Evolutionary conservation across 345 rosid genomes (phyloP).

Genomic region (Brassica napus): DNA sequence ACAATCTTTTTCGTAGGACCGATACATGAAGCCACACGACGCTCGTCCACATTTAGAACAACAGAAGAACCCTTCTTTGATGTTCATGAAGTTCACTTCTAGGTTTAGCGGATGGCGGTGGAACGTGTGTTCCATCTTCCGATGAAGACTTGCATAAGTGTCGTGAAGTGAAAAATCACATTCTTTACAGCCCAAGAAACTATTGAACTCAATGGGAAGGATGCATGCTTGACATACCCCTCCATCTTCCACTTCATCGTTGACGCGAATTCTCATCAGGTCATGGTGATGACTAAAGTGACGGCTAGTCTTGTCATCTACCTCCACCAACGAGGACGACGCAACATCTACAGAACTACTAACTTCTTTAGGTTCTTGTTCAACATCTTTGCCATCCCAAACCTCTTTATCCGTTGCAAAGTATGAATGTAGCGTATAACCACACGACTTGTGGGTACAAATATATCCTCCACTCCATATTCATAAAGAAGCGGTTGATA

Average conservation of each 20-base stretch:
- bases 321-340: neutral
- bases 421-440: neutral
- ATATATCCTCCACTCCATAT: conserved; percentile 1
- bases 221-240: conserved; percentile 11
- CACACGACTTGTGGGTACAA: neutral
- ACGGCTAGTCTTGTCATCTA: neutral
- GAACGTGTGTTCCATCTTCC: neutral
- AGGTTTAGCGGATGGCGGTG: neutral
- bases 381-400: conserved; percentile 23
- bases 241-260: neutral
- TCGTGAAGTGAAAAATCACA: conserved; percentile 14
- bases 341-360: too few relatives aligned
- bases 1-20: neutral
- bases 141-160: conserved; percentile 6
- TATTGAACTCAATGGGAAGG: conserved; percentile 8
- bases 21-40: conserved; percentile 21
- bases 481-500: neutral
- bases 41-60: neutral
- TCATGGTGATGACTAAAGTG: neutral
- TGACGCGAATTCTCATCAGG: too few relatives aligned
- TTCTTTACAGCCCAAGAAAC: conserved; percentile 1
- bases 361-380: neutral
- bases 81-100: neutral
- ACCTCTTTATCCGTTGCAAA: neutral
- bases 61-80: conserved; percentile 12